Percentiles rank a stretch among this genome's conserved stretches.
These are phyloP conservation scores for Adenanthera pavonina DNA, from an alignment of 306 rosid genomes.

Conservation along the genomic window DNA sequence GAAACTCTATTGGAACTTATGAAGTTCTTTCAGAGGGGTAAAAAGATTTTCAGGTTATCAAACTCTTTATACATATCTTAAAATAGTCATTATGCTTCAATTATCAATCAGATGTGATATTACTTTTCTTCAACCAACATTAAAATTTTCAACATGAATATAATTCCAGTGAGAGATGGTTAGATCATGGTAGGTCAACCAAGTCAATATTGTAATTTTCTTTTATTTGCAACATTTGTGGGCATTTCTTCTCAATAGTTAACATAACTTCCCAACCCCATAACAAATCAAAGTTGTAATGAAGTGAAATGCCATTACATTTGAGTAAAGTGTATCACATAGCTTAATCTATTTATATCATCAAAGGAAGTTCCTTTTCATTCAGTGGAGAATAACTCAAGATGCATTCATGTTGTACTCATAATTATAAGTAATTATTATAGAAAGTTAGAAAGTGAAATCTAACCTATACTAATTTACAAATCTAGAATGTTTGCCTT, in stretches of 20 bases:
- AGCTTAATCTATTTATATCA: neutral
- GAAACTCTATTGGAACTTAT: neutral
- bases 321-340: neutral
- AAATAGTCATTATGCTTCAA: conserved; percentile 4
- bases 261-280: neutral
- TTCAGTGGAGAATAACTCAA: neutral
- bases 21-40: neutral
- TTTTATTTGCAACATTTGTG: neutral
- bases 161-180: neutral
- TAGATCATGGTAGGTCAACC: neutral
- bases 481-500: conserved; percentile 1
- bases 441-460: neutral
- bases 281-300: neutral
- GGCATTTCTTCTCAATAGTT: neutral
- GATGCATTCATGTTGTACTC: neutral
- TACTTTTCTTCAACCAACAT: neutral
- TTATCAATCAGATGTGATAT: neutral
- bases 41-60: neutral
- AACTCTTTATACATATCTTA: neutral
- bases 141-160: neutral
- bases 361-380: neutral
- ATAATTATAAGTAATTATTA: neutral
- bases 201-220: neutral
- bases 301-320: neutral
- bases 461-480: neutral